Evolutionary conservation across 441 rosid species (phyloP), one percentile per base, ranked within the genome.

Genomic region (Flueggea neowawraea): DNA sequence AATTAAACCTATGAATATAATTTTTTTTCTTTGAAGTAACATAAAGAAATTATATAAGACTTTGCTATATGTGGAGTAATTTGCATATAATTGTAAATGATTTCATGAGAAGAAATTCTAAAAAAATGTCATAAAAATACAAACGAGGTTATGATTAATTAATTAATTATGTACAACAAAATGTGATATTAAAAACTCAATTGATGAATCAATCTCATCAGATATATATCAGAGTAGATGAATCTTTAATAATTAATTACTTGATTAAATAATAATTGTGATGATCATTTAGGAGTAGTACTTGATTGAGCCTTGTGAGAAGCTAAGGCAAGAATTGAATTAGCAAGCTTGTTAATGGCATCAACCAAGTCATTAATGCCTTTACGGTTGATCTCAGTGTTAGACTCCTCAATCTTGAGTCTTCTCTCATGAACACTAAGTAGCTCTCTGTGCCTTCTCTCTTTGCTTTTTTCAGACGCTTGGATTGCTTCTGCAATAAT

Each of bases 341-440:
- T 84, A 66, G 96, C 93, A 17, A 92, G 91, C 63, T 82, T 87
- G 76, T 92, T 89, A 82, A 92, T 83, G 74, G 96, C 90, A 55
- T 86, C 90, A 31, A 84, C 89, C 43, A 92, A 73, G n/a, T 85
- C 94, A 77, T 62, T 72, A 65, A 86, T 80, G 4, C 90, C 91
- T 71, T 78, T 78, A 63, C 71, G 73, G 62, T 75, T 83, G 62
- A 80, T 85, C 80, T 89, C 89, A 31, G 79, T 69, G 47, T 82
- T 89, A 0, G 89, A 79, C 69, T 89, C 86, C 69, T 92, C 96
- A 12, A 87, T 72, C 86, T 65, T 74, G 11, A 89, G 69, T 67
- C 91, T 86, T 71, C 84, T 80, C 63, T 89, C 91, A 57, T 78
- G 87, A 66, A 92, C 55, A 58, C 65, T 75, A 57, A 89, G 31